A percentile compares a stretch with the other conserved stretches of the same genome.
Evolutionary conservation across 805 yeast species (phyloP).

Genomic region (Starmera dryadoides): DNA sequence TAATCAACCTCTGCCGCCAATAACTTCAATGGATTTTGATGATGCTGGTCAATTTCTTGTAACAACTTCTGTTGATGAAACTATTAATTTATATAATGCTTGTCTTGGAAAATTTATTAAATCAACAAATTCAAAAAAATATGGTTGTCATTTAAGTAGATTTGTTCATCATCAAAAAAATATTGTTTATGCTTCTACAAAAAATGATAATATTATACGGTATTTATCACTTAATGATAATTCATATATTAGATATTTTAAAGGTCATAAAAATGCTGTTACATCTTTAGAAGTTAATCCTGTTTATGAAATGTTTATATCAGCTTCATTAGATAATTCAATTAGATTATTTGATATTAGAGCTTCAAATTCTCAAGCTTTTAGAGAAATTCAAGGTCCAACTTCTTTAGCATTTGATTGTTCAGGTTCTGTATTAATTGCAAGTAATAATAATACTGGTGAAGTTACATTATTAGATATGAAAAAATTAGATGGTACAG

Average conservation of each 20-base stretch:
- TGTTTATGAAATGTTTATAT: slow-evolving; percentile 51
- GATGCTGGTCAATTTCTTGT: slow-evolving; percentile 74
- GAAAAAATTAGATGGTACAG: slow-evolving; percentile 49
- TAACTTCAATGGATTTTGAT: slow-evolving; percentile 71
- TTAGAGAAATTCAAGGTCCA: slow-evolving; percentile 47
- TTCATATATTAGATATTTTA: slow-evolving; percentile 75
- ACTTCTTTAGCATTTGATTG: slow-evolving; percentile 71
- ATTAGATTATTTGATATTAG: slow-evolving; percentile 86
- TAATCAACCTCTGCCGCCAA: too few relatives aligned
- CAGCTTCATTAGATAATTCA: slow-evolving; percentile 70
- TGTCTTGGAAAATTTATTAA: slow-evolving; percentile 60
- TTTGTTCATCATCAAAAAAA: slow-evolving; percentile 71
- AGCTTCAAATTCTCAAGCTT: slow-evolving; percentile 57
- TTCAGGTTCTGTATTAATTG: slow-evolving; percentile 73
- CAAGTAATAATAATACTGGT: slow-evolving; percentile 39
- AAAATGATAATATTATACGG: slow-evolving; percentile 68
- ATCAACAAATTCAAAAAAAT: slow-evolving; percentile 76
- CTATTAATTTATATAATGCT: slow-evolving; percentile 76
- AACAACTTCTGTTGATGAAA: slow-evolving; percentile 73
- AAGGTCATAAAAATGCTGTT: slow-evolving; percentile 80
- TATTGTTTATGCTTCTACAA: slow-evolving; percentile 80
- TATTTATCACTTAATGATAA: slow-evolving; percentile 72
- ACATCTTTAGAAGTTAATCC: slow-evolving; percentile 69
- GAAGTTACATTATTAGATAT: slow-evolving; percentile 55
- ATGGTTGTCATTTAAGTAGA: slow-evolving; percentile 82